These are phyloP conservation scores for Beauveria sp. DNA, from an alignment of 2,329 filamentous ascomycete species.

Conservation along the genomic window DNA sequence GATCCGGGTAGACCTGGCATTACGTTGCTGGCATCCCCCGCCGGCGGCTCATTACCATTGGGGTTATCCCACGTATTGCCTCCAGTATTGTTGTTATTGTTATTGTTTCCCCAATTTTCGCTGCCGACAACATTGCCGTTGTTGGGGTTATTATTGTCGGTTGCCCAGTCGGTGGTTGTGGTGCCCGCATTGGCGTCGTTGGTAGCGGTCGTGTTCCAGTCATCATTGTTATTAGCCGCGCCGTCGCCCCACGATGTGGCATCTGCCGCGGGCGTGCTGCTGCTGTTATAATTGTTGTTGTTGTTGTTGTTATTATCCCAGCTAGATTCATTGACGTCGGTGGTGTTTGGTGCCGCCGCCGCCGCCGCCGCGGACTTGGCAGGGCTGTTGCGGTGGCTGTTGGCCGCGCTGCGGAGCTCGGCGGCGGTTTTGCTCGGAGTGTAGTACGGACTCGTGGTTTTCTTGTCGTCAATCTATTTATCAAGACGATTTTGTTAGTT, in stretches of 20 bases:
- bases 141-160: background rate
- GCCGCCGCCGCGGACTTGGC: background rate
- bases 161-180: background rate
- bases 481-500: background rate
- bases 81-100: background rate
- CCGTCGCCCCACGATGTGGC: background rate
- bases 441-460: constrained; percentile 12
- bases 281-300: background rate
- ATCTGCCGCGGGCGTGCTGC: background rate
- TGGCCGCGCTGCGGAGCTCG: constrained; percentile 6
- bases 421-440: constrained; percentile 8
- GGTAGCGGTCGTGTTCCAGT: background rate
- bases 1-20: constrained; percentile 25
- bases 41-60: background rate
- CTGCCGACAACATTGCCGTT: constrained; percentile 6
- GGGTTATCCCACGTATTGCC: background rate
- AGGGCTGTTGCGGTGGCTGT: constrained; percentile 11
- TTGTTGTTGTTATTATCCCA: background rate
- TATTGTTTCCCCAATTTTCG: background rate
- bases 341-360: background rate
- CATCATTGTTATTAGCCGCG: background rate
- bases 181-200: background rate
- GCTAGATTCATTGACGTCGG: background rate
- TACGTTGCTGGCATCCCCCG: constrained; percentile 17
- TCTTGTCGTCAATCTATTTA: constrained; percentile 1